phyloP scores from a whole-genome alignment of 1,139 yeast genomes.

The Yamadazyma dushanensis region DNA sequence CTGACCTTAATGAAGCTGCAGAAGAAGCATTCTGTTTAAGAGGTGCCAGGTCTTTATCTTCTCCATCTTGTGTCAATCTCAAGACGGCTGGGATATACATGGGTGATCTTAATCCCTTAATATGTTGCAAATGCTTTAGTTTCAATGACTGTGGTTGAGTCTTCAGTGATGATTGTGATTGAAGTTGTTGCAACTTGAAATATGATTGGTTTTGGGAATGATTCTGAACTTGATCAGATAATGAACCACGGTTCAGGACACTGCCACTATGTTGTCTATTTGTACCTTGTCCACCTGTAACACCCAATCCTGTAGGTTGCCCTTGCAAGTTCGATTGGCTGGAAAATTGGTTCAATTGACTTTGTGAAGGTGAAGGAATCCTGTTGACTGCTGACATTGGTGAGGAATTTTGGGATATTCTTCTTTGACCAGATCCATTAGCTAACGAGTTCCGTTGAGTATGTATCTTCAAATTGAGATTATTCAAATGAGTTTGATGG shows the following conservation, averaged over 20 bases:
- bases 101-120: constrained; percentile 76
- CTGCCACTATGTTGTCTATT: not conserved
- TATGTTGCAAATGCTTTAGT: constrained; percentile 43
- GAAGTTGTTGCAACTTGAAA: constrained; percentile 7
- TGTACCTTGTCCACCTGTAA: not conserved
- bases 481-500: constrained; percentile 11
- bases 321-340: not conserved
- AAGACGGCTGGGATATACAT: constrained; percentile 89
- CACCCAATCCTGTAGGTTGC: not conserved
- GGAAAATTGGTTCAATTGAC: constrained; percentile 1
- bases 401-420: constrained; percentile 15
- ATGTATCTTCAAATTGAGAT: constrained; percentile 11
- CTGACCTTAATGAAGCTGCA: constrained; percentile 33
- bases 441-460: constrained; percentile 13
- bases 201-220: constrained; percentile 16
- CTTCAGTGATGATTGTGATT: constrained; percentile 6
- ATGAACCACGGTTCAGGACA: constrained; percentile 5
- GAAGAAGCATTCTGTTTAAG: constrained; percentile 19
- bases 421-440: constrained; percentile 15
- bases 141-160: constrained; percentile 7
- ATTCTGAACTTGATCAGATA: constrained; percentile 1
- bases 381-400: constrained; percentile 12
- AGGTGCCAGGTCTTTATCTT: constrained; percentile 9
- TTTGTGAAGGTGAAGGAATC: constrained; percentile 11
- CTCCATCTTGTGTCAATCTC: constrained; percentile 41